A percentile compares a stretch with the other conserved stretches of the same genome.
Evolutionary conservation across 176 grass and related monocot genomes (phyloP).

Genomic region (Carex cristatella): DNA sequence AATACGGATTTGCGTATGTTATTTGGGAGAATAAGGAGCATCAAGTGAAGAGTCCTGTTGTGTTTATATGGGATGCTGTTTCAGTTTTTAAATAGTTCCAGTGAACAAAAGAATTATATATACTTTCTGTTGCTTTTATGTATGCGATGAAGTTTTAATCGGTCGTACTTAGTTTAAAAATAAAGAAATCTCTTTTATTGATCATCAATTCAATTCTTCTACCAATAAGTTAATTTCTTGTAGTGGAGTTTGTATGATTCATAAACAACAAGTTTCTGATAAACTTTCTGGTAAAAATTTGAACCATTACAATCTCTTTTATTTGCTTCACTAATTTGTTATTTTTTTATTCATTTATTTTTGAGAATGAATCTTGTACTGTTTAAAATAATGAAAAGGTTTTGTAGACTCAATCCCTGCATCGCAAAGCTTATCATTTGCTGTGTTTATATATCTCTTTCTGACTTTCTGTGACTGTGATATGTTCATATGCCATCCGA

Average conservation of each 20-base stretch:
- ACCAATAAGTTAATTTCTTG: not conserved
- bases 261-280: not conserved
- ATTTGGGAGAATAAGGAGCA: conserved; percentile 46
- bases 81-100: conserved; percentile 2
- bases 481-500: too few relatives aligned
- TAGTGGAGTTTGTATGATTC: not conserved
- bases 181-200: not conserved
- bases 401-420: too few relatives aligned
- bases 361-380: too few relatives aligned
- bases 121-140: not conserved
- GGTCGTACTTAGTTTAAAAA: not conserved
- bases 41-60: conserved; percentile 42
- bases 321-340: too few relatives aligned
- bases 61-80: conserved; percentile 30
- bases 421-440: too few relatives aligned
- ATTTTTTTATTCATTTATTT: too few relatives aligned
- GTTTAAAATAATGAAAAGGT: too few relatives aligned
- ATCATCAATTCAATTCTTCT: not conserved
- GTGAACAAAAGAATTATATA: not conserved
- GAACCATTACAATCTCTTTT: not conserved
- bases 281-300: not conserved
- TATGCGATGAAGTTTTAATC: not conserved
- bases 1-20: conserved; percentile 22
- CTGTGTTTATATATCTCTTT: too few relatives aligned
- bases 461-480: too few relatives aligned